Evolutionary conservation across 179 eudicot genomes (phyloP).

Genomic region (Heliamphora pulchella): DNA sequence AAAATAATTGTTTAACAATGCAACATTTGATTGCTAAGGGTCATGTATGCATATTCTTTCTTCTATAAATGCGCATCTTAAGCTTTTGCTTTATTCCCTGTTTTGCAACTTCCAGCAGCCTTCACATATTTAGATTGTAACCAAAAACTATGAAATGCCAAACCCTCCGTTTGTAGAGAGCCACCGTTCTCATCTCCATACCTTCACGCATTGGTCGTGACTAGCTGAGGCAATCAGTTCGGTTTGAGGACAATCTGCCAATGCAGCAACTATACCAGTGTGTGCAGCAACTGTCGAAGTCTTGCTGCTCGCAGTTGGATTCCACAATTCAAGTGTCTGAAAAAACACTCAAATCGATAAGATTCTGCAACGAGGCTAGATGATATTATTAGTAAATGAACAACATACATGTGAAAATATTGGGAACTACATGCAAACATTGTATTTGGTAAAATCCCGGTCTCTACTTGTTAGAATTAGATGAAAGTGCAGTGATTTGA

Average conservation of each 20-base stretch:
- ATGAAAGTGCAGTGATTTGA: no score
- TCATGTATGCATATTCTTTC: neutral
- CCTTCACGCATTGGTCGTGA: constrained; percentile 44
- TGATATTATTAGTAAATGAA: neutral
- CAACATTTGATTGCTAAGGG: neutral
- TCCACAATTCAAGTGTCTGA: constrained; percentile 65
- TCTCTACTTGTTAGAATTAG: no score
- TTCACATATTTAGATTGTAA: neutral
- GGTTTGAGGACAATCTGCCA: constrained; percentile 42
- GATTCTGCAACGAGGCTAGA: neutral
- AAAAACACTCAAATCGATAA: neutral
- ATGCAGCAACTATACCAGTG: constrained; percentile 45
- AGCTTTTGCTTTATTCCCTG: neutral
- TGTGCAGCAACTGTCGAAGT: constrained; percentile 51
- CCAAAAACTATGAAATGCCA: neutral
- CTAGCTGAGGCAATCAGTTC: constrained; percentile 69
- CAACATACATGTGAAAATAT: no score
- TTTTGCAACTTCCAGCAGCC: neutral
- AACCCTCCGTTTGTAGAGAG: neutral
- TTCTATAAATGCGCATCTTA: neutral
- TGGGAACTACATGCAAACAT: no score
- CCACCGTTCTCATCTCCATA: constrained; percentile 39
- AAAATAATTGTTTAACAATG: neutral
- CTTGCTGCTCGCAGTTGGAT: constrained; percentile 48
- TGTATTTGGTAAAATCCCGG: no score